These are phyloP conservation scores for Globisporangium alternatum DNA, from an alignment of 352 stramenopile genomes.

Conservation along the genomic window DNA sequence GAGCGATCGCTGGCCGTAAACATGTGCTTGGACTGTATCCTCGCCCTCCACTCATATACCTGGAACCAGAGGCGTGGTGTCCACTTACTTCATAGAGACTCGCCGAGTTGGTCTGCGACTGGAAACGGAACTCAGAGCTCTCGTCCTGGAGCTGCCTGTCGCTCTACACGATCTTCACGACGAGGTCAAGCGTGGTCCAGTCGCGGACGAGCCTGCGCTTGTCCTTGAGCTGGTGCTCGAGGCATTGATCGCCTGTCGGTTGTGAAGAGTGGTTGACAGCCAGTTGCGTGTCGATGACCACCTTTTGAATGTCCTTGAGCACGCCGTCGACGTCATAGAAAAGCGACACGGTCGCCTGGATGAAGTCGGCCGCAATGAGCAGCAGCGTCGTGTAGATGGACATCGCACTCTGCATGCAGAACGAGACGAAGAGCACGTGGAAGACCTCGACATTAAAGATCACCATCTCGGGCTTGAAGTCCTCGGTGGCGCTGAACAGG, in stretches of 20 bases:
- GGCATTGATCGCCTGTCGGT: background rate
- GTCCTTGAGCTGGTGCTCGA: background rate
- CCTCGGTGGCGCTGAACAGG: conserved; percentile 20
- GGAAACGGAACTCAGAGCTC: background rate
- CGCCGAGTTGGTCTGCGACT: background rate
- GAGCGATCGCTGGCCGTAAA: background rate
- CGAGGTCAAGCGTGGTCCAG: background rate
- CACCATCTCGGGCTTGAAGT: conserved; percentile 27
- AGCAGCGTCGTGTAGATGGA: conserved; percentile 21
- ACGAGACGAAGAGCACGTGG: conserved; percentile 26
- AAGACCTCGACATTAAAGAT: conserved; percentile 26
- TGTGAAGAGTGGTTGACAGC: background rate
- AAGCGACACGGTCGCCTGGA: conserved; percentile 9
- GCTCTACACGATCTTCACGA: conserved; percentile 6
- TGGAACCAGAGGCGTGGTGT: background rate
- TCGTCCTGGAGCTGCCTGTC: background rate
- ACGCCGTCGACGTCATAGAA: background rate
- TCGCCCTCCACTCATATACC: background rate
- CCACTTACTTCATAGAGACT: background rate
- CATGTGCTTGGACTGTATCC: background rate
- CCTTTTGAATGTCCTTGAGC: background rate
- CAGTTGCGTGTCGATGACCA: background rate
- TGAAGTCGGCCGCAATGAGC: conserved; percentile 23
- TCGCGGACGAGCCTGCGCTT: background rate
- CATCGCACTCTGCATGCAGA: conserved; percentile 23